Base-by-base conservation (phyloP, 2,329 filamentous ascomycete genomes). In the Hymenoscyphus fructigenus region DNA sequence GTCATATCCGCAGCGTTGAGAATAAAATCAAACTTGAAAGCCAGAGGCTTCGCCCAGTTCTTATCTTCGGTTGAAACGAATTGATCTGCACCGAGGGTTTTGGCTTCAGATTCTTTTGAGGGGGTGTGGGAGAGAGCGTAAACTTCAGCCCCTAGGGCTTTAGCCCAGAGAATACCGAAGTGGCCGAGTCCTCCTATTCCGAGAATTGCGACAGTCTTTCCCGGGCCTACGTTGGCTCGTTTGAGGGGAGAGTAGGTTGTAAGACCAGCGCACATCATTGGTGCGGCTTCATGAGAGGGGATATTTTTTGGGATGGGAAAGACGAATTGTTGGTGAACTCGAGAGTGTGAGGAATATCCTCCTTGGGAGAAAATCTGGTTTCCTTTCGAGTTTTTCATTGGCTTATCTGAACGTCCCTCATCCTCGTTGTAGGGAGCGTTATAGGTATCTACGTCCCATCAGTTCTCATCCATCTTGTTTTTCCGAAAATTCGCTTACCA, bases 241-340 rank as follows among this genome's bases (percentile, higher is more conserved):
- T 83, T 83, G 20, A 94, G 66, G 0, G 71, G 72, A 1, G 65
- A 68, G 61, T 70, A 73, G 0, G 89, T 84, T 0, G 91, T 94
- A 62, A 93, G 83, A 0, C 91, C 91, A 1, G 88, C 91, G 74
- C 91, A 93, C 50, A 94, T 82, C 79, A 94, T 86, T 0, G 91
- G 91, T 1, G 89, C 84, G 0, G 80, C 82, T 0, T 78, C 72
- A 23, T 82, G 77, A 0, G 81, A 81, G 2, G 81, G 75, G n/a
- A 86, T 77, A 0, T 75, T 75, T 15, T 85, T 82, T 0, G 84
- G 84, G 53, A 86, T 83, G 61, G 81, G 81, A 72, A 86, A 84
- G 56, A 81, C 81, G 69, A 91, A 92, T 70, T 84, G 82, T 28
- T 79, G 78, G 0, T 82, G 81, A 0, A 81, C 82, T 5, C 86